A percentile compares a stretch with the other conserved stretches of the same genome.
Conservation (phyloP, 441 rosid species). For the Pelargonium myrrhifolium region DNA sequence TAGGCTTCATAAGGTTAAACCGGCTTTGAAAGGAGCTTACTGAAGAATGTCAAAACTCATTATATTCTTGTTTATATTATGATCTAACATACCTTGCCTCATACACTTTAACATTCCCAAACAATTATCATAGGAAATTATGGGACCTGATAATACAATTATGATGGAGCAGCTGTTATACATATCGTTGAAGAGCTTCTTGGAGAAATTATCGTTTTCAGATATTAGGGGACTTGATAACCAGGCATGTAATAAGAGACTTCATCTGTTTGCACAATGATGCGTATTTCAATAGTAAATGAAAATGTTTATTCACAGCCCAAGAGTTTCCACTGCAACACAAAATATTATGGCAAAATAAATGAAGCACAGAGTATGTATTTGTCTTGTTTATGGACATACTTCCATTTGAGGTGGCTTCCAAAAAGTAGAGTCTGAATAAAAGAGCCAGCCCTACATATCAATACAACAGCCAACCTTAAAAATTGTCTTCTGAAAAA, state of each 20-base stretch:
- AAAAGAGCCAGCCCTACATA: slow-evolving; percentile 96
- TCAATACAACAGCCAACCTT: slow-evolving; percentile 12
- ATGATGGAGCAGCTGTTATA: not conserved
- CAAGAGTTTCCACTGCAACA: not conserved
- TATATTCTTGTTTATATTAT: not conserved
- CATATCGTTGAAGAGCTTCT: not conserved
- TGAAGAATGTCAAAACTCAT: not conserved
- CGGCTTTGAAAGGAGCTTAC: not conserved
- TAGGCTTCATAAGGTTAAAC: not conserved
- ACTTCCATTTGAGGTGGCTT: slow-evolving; percentile 93
- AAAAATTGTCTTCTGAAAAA: slow-evolving; percentile 7
- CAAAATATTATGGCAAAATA: not conserved
- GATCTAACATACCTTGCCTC: not conserved
- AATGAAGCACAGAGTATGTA: not conserved
- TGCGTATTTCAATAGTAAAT: not conserved
- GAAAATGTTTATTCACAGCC: not conserved
- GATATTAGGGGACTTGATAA: not conserved
- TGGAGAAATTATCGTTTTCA: not conserved
- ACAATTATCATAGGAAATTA: not conserved
- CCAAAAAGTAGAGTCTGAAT: slow-evolving; percentile 79
- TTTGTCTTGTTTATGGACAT: slow-evolving; percentile 10
- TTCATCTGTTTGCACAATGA: not conserved
- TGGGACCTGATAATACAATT: not conserved
- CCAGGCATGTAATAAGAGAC: not conserved
- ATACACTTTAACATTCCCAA: not conserved